Base-by-base conservation (phyloP, 768 basidiomycete genomes). In the Psilocybe azurescens region DNA sequence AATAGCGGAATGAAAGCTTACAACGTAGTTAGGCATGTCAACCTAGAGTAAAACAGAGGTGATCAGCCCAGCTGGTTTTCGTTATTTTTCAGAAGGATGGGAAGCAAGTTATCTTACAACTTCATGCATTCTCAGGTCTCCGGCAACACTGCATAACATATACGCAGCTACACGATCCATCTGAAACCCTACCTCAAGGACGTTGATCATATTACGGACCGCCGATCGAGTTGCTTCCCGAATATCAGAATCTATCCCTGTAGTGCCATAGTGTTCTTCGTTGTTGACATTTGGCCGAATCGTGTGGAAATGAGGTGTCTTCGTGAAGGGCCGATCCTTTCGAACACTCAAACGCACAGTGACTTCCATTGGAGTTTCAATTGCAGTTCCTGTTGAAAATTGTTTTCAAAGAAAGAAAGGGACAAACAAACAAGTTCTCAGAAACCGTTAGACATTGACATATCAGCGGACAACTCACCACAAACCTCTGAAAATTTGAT, bases 21-120 rank as follows among this genome's bases (percentile, higher is more conserved):
- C 86, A 39, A 87, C 79, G 64, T 85, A 88, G 62, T 87, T 87
- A 10, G 86, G 86, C 86, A 87, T 87, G 63, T 87, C 86, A 39
- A 87, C 84, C 86, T 86, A 30, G 18, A 53, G 3, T 29, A 28
- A 54, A 11, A 50, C 41, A 36, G 9, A 38, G 48, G 13, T n/a
- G 13, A 29, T 39, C 49, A 49, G 51, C 28, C n/a, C 20, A 29
- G 29, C n/a, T 58, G 32, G 14, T 20, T 44, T 51, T n/a, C 6
- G 52, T 33, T 58, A 36, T 11, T 69, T 36, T 33, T 36, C 33
- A 36, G 1, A 36, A 44, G 30, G 61, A 67, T 32, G 50, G 29
- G 18, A 28, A 18, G 18, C 33, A 8, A 44, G 14, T 5, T 10
- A 8, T 70, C 77, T 61, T 47, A 85, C 87, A 74, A 87, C 87